phyloP scores from a whole-genome alignment of 108 stramenopile genomes.

The Pseudonitzschia pungens region DNA sequence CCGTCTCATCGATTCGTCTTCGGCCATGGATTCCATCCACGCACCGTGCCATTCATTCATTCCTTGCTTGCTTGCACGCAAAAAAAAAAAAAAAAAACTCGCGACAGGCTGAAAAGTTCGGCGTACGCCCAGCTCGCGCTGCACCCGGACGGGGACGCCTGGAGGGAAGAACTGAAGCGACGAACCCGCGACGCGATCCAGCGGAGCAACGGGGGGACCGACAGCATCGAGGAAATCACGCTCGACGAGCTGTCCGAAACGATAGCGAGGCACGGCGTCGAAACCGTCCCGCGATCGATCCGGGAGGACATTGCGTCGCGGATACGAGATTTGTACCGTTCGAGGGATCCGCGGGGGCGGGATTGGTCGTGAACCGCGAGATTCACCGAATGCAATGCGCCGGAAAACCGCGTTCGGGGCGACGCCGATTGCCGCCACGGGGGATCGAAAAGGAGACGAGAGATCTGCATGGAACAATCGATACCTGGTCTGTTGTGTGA shows the following conservation, averaged over 20 bases:
- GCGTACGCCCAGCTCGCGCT: conserved; percentile 26
- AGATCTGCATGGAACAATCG: no score
- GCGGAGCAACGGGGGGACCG: conserved; percentile 25
- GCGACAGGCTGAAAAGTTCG: conserved; percentile 14
- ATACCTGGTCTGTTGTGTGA: no score
- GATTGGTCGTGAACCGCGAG: background rate
- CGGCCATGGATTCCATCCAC: background rate
- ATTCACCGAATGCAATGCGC: background rate
- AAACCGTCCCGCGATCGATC: background rate
- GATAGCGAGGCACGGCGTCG: background rate
- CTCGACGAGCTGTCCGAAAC: conserved; percentile 29
- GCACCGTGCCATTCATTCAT: no score
- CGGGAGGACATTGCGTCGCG: background rate
- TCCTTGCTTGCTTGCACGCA: no score
- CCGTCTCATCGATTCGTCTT: background rate
- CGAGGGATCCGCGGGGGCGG: background rate
- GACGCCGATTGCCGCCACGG: background rate
- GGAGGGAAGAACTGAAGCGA: conserved; percentile 35
- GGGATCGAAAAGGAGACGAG: no score
- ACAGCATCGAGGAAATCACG: conserved; percentile 22
- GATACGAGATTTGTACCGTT: background rate
- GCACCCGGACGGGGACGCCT: conserved; percentile 19
- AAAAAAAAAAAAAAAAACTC: no score
- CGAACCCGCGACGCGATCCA: conserved; percentile 19
- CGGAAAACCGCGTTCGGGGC: background rate